Evolutionary conservation across 805 yeast genomes (phyloP), one percentile per base, ranked within the genome.

Genomic region (Vanderwaltozyma yarrowii): DNA sequence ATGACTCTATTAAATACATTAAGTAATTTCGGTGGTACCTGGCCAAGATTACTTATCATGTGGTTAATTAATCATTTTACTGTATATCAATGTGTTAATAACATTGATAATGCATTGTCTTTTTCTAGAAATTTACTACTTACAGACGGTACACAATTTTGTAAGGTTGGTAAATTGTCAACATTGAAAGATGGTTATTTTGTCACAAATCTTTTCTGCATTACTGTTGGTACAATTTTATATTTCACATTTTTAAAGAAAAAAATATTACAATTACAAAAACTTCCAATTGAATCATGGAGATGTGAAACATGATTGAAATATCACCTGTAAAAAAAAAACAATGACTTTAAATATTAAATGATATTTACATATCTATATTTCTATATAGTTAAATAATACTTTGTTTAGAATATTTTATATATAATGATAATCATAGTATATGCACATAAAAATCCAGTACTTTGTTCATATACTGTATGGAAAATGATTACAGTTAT

Each of bases 1-100:
- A 89, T 92, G 97, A 92, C 98, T 0, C 79, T 95, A 0, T 67
- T 92, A 41, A 92, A 92, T 60, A 92, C 98, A 0, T 67, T 92
- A 34, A 77, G 94, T 30, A 92, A 92, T 57, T 70, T 89, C 41
- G 98, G 98, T 18, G 98, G 98, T 10, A 92, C 94, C 32, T 92
- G 98, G 98, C 98, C 98, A 2, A 71, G 86, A 38, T 65, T 85
- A n/a, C 65, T 92, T 24, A 78, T 89, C 1, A 71, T 87, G 47
- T 74, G 69, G 42, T 68, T 87, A 60, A 89, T 92, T 39, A 96
- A 89, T 61, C 71, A 68, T 47, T 73, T 87, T 48, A 83, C 96
- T 0, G 50, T 61, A 4, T 76, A 87, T 1, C 56, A 66, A 23
- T 89, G 97, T 61, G 47, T 59, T 8, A 34, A 28, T 18, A 21